Evolutionary conservation across 805 yeast species (phyloP).

Genomic region (Blastobotrys peoriensis): DNA sequence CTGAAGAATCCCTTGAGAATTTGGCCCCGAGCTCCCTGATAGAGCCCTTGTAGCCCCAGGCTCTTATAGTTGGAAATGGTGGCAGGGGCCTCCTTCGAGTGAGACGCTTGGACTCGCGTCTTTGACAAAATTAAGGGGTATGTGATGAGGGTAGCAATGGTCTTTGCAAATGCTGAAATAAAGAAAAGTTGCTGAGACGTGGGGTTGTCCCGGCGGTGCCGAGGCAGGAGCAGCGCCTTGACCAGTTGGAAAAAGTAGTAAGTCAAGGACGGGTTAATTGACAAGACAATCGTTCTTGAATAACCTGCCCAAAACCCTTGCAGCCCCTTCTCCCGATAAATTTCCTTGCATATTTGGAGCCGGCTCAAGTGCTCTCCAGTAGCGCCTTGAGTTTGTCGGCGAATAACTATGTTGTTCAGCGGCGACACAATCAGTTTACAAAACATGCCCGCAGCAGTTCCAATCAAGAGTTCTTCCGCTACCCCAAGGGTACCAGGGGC

Average conservation of each 20-base stretch:
- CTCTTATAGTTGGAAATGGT: constrained; percentile 35
- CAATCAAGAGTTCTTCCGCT: constrained; percentile 27
- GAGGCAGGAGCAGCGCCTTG: constrained; percentile 19
- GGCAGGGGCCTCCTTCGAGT: constrained; percentile 24
- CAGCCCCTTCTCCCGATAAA: constrained; percentile 26
- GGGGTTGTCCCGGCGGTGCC: constrained; percentile 21
- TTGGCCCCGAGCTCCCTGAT: constrained; percentile 52
- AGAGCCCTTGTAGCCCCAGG: constrained; percentile 74
- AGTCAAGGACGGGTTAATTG: constrained; percentile 30
- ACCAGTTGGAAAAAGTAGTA: constrained; percentile 30
- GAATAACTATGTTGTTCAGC: constrained; percentile 26
- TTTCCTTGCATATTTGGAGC: constrained; percentile 18
- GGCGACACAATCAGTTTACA: constrained; percentile 29
- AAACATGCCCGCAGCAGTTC: constrained; percentile 29
- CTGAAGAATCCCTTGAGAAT: constrained; percentile 29
- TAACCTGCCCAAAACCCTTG: constrained; percentile 32
- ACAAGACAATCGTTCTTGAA: constrained; percentile 26
- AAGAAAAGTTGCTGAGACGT: constrained; percentile 46
- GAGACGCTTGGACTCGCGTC: constrained; percentile 53
- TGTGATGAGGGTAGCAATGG: constrained; percentile 55
- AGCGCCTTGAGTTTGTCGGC: constrained; percentile 24
- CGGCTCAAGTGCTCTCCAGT: constrained; percentile 4
- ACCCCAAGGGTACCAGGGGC: constrained; percentile 26
- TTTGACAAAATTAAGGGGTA: constrained; percentile 76
- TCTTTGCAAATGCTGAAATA: constrained; percentile 64